Evolutionary conservation across 1,139 yeast genomes (phyloP).

Genomic region (Candida sanyaensis): DNA sequence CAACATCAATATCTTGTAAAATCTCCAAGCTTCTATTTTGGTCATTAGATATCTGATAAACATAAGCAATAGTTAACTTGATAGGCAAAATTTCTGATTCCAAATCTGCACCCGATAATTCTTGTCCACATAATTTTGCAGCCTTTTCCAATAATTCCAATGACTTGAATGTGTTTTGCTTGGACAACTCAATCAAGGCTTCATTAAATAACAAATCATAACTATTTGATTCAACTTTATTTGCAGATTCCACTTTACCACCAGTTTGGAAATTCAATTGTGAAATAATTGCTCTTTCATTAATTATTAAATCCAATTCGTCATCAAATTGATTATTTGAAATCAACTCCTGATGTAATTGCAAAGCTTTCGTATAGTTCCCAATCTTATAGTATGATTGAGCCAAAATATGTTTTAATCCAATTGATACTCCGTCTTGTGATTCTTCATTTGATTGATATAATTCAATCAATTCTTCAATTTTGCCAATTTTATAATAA

Average conservation of each 20-base stretch:
- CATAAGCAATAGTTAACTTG: slow-evolving; percentile 67
- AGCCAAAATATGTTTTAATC: slow-evolving; percentile 75
- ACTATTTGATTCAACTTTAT: slow-evolving; percentile 13
- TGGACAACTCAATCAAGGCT: slow-evolving; percentile 55
- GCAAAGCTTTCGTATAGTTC: slow-evolving; percentile 51
- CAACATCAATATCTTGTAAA: slow-evolving; percentile 24
- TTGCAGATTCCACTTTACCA: slow-evolving; percentile 6
- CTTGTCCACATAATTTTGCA: slow-evolving; percentile 39
- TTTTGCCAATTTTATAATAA: slow-evolving; percentile 63
- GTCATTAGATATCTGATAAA: slow-evolving; percentile 52
- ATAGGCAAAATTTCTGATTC: slow-evolving; percentile 61
- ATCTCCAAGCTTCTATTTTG: slow-evolving; percentile 43
- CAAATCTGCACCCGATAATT: slow-evolving; percentile 38
- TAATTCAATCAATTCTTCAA: slow-evolving; percentile 41
- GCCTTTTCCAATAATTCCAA: slow-evolving; percentile 54
- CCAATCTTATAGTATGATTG: slow-evolving; percentile 79
- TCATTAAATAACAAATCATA: slow-evolving; percentile 62
- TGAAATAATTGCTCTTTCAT: slow-evolving; percentile 69
- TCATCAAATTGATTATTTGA: slow-evolving; percentile 39
- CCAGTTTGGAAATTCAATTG: slow-evolving; percentile 35
- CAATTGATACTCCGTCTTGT: slow-evolving; percentile 31
- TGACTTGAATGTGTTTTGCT: slow-evolving; percentile 45
- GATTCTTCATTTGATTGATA: slow-evolving; percentile 23
- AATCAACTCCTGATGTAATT: slow-evolving; percentile 54
- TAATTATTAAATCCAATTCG: slow-evolving; percentile 62